These are phyloP conservation scores for Podospora appendiculata DNA, from an alignment of 495 filamentous ascomycete species.

Conservation along the genomic window DNA sequence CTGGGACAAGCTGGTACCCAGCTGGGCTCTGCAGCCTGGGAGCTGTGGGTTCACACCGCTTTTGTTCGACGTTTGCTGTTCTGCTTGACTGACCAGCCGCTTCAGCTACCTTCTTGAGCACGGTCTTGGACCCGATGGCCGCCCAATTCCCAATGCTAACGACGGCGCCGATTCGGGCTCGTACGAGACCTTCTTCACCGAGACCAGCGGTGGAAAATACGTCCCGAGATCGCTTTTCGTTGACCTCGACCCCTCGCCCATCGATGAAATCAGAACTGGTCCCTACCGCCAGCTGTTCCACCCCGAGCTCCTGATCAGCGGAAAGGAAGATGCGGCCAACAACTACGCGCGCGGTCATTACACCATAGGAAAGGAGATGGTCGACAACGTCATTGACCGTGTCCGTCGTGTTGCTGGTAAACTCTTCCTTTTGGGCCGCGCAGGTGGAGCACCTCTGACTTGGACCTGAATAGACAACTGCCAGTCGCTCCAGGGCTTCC, in stretches of 20 bases:
- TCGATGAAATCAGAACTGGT: constrained; percentile 86
- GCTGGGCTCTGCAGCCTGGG: constrained; percentile 92
- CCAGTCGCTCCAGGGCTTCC: constrained; percentile 80
- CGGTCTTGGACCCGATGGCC: constrained; percentile 72
- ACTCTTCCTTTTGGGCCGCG: background rate
- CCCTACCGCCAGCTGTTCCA: constrained; percentile 81
- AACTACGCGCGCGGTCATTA: constrained; percentile 95
- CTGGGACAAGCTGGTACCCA: constrained; percentile 90
- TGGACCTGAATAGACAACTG: constrained; percentile 64
- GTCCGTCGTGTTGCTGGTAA: constrained; percentile 76
- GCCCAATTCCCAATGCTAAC: constrained; percentile 53
- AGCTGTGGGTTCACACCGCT: constrained; percentile 67
- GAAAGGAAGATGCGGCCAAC: constrained; percentile 91
- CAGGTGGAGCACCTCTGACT: constrained; percentile 11
- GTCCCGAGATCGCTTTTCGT: constrained; percentile 87
- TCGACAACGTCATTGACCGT: constrained; percentile 74
- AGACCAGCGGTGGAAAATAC: constrained; percentile 80
- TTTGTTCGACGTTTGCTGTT: background rate
- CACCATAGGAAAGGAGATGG: constrained; percentile 86
- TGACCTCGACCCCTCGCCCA: constrained; percentile 82
- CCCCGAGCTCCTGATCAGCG: constrained; percentile 78
- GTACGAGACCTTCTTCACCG: constrained; percentile 87
- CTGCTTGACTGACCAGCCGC: constrained; percentile 6
- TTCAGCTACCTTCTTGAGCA: constrained; percentile 84
- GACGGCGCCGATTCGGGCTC: constrained; percentile 59